These are phyloP conservation scores for Juglanconis juglandina DNA, from an alignment of 2,329 filamentous ascomycete species.

Conservation along the genomic window DNA sequence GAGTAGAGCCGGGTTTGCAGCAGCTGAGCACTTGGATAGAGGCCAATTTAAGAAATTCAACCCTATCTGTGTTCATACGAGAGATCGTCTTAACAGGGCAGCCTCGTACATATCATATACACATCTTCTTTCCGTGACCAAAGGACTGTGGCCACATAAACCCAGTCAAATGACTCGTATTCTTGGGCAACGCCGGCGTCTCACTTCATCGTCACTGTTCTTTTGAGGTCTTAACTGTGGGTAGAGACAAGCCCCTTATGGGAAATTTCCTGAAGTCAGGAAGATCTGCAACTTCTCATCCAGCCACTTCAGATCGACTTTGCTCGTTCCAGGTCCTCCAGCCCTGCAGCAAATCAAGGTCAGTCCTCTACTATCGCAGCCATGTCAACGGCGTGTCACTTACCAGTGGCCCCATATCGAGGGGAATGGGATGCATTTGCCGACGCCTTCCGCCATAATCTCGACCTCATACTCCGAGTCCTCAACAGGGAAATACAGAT, in stretches of 20 bases:
- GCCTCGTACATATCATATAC: too few species aligned
- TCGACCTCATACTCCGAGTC: constrained; percentile 73
- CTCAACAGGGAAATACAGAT: constrained; percentile 79
- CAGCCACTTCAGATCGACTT: constrained; percentile 65
- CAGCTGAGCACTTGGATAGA: too few species aligned
- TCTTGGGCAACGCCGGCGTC: too few species aligned
- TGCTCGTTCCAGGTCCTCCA: constrained; percentile 62
- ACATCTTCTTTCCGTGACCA: too few species aligned
- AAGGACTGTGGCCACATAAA: too few species aligned
- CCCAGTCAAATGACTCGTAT: too few species aligned
- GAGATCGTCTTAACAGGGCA: too few species aligned
- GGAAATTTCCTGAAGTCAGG: constrained; percentile 18
- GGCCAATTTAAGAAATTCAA: too few species aligned
- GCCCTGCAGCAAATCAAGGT: constrained; percentile 34
- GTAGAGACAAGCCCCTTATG: not conserved
- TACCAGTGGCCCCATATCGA: constrained; percentile 31
- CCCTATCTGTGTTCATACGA: too few species aligned
- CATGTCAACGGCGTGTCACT: constrained; percentile 4
- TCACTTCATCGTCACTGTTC: too few species aligned
- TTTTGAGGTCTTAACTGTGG: too few species aligned
- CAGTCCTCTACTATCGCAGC: not conserved
- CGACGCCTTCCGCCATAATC: constrained; percentile 24
- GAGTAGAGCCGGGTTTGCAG: too few species aligned
- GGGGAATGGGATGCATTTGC: constrained; percentile 26
- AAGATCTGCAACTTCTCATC: constrained; percentile 55